Evolutionary conservation across 169 alveolate species (phyloP).

Genomic region (Eimeria zaria): DNA sequence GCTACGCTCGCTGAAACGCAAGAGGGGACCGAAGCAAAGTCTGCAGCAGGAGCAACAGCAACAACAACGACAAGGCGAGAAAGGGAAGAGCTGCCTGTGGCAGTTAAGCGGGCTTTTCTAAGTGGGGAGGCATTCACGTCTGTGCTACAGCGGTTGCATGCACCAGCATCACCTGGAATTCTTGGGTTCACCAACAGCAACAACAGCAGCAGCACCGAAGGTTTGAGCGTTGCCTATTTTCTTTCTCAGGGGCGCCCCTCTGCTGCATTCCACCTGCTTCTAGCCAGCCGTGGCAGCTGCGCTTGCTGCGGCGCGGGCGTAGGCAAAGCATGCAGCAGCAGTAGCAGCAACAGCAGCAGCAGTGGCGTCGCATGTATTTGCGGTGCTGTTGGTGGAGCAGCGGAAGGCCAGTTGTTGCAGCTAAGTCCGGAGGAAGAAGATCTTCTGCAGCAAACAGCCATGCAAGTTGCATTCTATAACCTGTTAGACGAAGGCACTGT

Average conservation of each 20-base stretch:
- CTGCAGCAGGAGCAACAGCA: slow-evolving; percentile 10
- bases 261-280: slow-evolving; percentile 54
- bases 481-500: slow-evolving; percentile 87
- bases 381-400: neutral
- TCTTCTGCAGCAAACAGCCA: slow-evolving; percentile 83
- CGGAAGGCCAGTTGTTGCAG: slow-evolving; percentile 7
- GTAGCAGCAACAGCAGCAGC: slow-evolving; percentile 65
- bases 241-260: slow-evolving; percentile 74
- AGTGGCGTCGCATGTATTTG: neutral
- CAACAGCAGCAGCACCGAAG: slow-evolving; percentile 65
- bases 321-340: neutral
- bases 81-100: neutral
- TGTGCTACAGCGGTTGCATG: neutral
- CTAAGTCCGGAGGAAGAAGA: slow-evolving; percentile 46
- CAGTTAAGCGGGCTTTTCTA: neutral
- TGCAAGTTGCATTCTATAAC: slow-evolving; percentile 87
- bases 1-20: neutral
- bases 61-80: neutral
- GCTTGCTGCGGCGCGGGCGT: neutral
- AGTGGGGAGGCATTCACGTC: slow-evolving; percentile 17
- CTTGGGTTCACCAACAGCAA: neutral
- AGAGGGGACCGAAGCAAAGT: neutral
- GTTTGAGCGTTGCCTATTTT: slow-evolving; percentile 86
- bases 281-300: slow-evolving; percentile 40
- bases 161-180: neutral